Base-by-base conservation (phyloP, 495 filamentous ascomycete genomes). In the Delitschia confertaspora region DNA sequence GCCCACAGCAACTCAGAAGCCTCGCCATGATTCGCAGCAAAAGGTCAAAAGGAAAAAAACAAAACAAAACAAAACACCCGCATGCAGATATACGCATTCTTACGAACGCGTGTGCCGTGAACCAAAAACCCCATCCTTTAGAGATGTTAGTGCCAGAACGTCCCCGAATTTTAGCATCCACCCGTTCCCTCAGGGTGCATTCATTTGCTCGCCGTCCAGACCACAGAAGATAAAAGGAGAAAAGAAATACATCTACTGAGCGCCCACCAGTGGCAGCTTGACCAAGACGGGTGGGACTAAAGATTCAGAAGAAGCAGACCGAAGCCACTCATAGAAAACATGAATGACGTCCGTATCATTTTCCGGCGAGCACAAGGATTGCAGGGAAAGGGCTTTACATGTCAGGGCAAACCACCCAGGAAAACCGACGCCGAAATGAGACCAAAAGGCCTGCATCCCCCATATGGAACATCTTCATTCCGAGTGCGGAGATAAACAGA, bases 401-500 rank as follows among this genome's bases (percentile, higher is more conserved):
- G 47, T 42, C 42, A 37, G 42, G 27, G 29, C 45, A 23, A 32
- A 45, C 25, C 44, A 49, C 29, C 44, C 40, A 43, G 26, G 35
- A 51, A n/a, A 45, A 47, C 35, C 33, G 52, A 56, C 52, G 52
- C 52, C 52, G 47, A 38, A 49, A 48, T 43, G 45, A 53, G 33
- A 38, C 38, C 42, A 24, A 41, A 42, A 53, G 22, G 35, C 16
- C 49, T 29, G 50, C 49, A 31, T 38, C 23, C 34, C 26, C 34
- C 45, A 19, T 20, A 19, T 8, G 18, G 34, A 37, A 45, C 27
- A 22, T 39, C 18, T 24, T 38, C 36, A 40, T 44, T 35, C 41
- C 36, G 14, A 27, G 27, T 39, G 30, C 40, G 34, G 33, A 48
- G 35, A 44, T 16, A 46, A 51, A 14, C 17, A 10, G 39, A 51